Evolutionary conservation across 2,329 filamentous ascomycete species (phyloP).

Genomic region (Neoarthrinium moseri): DNA sequence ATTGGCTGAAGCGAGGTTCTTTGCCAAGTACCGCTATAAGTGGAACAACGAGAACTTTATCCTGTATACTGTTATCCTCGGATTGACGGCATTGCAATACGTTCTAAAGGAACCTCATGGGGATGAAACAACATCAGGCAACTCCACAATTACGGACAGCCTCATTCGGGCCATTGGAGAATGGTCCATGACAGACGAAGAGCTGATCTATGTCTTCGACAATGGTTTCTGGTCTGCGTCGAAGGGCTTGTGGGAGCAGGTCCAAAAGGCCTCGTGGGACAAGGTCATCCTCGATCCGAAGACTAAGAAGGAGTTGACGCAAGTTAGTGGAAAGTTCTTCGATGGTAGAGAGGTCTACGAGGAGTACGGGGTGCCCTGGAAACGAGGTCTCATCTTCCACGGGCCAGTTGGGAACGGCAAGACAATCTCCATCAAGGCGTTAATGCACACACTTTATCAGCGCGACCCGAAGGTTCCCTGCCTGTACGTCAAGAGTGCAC

Average conservation of each 20-base stretch:
- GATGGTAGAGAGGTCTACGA: constrained; percentile 54
- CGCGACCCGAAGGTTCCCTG: constrained; percentile 52
- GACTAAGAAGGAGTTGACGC: constrained; percentile 63
- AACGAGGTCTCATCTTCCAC: constrained; percentile 66
- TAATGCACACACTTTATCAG: constrained; percentile 61
- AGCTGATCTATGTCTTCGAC: constrained; percentile 61
- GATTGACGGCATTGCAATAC: constrained; percentile 12
- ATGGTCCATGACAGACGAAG: constrained; percentile 2
- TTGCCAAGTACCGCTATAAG: constrained; percentile 36
- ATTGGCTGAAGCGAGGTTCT: constrained; percentile 27
- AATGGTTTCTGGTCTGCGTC: constrained; percentile 62
- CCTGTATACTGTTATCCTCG: constrained; percentile 33
- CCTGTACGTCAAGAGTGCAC: constrained; percentile 60
- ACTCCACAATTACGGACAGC: neutral
- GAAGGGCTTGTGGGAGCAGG: constrained; percentile 53
- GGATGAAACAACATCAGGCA: constrained; percentile 31
- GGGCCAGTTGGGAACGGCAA: constrained; percentile 64
- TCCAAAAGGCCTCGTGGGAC: constrained; percentile 56
- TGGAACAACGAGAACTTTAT: constrained; percentile 37
- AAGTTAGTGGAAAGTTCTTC: constrained; percentile 64
- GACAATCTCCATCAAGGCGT: constrained; percentile 67
- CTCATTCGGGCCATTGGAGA: constrained; percentile 1
- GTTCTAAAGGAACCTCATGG: constrained; percentile 40
- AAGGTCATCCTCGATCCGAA: constrained; percentile 62
- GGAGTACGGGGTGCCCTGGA: constrained; percentile 64